Evolutionary conservation across 1,284 basidiomycete species (phyloP).

Genomic region (Waitea zeae): DNA sequence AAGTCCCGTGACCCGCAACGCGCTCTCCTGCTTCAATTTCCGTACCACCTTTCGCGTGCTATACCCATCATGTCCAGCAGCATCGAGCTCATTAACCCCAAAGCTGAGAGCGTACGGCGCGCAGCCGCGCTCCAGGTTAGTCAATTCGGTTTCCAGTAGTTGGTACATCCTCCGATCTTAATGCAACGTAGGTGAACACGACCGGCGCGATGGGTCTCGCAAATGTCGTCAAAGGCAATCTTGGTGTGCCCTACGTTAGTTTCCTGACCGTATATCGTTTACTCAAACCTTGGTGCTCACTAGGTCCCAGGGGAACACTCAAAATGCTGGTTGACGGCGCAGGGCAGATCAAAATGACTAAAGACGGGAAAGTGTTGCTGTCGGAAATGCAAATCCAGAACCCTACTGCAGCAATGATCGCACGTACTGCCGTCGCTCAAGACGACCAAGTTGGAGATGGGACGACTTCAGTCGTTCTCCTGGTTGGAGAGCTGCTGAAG

Average conservation of each 20-base stretch:
- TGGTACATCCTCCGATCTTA: neutral
- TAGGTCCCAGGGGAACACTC: slow-evolving; percentile 87
- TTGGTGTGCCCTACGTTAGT: slow-evolving; percentile 34
- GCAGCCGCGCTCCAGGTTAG: slow-evolving; percentile 87
- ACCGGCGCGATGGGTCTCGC: slow-evolving; percentile 95
- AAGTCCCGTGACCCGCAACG: too few species aligned
- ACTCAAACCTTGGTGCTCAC: slow-evolving; percentile 6
- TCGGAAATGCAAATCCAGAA: slow-evolving; percentile 99
- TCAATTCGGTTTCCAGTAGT: too few species aligned
- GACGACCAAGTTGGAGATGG: slow-evolving; percentile 99
- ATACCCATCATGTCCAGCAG: slow-evolving; percentile 55
- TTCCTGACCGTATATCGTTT: slow-evolving; percentile 5
- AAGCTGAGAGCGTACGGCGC: slow-evolving; percentile 88
- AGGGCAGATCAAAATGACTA: slow-evolving; percentile 99
- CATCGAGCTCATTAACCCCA: slow-evolving; percentile 89
- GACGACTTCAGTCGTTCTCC: slow-evolving; percentile 91
- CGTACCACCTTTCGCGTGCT: too few species aligned
- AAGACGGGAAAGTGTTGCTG: slow-evolving; percentile 96
- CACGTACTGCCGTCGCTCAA: slow-evolving; percentile 93
- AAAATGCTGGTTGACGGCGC: slow-evolving; percentile 99
- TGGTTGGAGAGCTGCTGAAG: slow-evolving; percentile 95
- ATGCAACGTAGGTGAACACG: slow-evolving; percentile 53
- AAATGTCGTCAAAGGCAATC: slow-evolving; percentile 91
- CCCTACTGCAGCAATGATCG: slow-evolving; percentile 98
- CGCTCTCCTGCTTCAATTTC: too few species aligned